Evolutionary conservation across 306 rosid species (phyloP).

Genomic region (Lotus japonicus): DNA sequence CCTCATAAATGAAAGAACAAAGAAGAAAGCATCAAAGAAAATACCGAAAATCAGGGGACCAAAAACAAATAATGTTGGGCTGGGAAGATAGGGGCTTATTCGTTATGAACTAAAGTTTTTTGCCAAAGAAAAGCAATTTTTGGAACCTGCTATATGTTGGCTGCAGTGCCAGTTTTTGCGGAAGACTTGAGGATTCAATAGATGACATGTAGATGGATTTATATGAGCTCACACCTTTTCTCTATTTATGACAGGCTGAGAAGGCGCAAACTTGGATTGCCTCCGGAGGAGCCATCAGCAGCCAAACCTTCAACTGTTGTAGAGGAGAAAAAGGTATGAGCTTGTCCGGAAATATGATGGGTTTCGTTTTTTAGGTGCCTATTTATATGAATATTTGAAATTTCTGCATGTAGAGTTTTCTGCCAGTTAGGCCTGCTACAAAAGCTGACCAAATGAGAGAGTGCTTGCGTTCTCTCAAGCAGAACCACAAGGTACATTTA

Average conservation of each 20-base stretch:
- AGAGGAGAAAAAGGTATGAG: conserved; percentile 77
- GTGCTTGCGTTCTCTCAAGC: conserved; percentile 86
- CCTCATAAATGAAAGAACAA: too few species aligned
- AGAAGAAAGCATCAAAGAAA: too few species aligned
- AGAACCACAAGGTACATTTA: conserved; percentile 77
- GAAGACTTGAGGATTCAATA: background rate
- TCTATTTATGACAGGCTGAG: conserved; percentile 64
- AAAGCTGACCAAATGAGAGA: conserved; percentile 92
- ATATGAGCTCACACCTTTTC: background rate
- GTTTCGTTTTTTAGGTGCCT: background rate
- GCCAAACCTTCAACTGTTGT: conserved; percentile 69
- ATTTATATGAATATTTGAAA: conserved; percentile 21
- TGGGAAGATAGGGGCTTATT: background rate
- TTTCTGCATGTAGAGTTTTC: conserved; percentile 43
- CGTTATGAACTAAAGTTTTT: background rate
- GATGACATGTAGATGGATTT: background rate
- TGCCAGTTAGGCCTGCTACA: conserved; percentile 84
- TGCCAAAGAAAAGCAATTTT: background rate
- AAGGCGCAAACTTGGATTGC: conserved; percentile 83
- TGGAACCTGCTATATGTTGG: background rate
- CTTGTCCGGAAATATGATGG: conserved; percentile 7
- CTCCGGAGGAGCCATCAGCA: conserved; percentile 70
- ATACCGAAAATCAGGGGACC: too few species aligned
- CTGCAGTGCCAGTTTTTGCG: background rate
- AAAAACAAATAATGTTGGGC: background rate